Conservation (phyloP, 2,329 filamentous ascomycete species). For the Alternaria ventricosa region DNA sequence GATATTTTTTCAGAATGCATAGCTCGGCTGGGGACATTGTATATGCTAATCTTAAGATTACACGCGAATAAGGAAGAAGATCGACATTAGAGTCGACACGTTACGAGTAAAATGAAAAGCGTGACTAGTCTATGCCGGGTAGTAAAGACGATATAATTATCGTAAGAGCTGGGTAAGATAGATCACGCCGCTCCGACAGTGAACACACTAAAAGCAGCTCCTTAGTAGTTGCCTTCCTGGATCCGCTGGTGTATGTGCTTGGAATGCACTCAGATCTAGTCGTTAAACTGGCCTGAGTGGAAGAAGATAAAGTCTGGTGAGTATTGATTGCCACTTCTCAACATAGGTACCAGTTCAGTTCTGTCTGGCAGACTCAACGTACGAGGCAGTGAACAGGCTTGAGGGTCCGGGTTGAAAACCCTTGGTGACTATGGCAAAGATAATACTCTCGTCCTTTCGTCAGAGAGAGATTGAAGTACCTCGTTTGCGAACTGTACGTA, state of each 20-base stretch:
- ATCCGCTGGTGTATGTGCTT: background rate
- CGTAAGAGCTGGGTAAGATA: rapidly evolving
- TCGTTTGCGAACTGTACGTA: too few species aligned
- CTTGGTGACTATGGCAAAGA: background rate
- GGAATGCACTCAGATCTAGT: background rate
- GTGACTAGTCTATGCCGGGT: rapidly evolving
- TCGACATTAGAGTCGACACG: background rate
- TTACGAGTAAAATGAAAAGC: background rate
- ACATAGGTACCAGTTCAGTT: background rate
- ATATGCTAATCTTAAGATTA: background rate
- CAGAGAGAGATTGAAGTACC: too few species aligned
- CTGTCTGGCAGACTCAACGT: background rate
- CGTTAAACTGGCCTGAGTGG: background rate
- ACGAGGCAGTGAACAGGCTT: background rate
- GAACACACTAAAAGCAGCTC: background rate
- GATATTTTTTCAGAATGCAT: rapidly evolving
- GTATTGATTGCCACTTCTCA: background rate
- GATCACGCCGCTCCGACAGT: background rate
- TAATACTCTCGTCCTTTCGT: background rate
- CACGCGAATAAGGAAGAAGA: background rate
- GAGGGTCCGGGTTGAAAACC: background rate
- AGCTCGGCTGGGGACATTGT: background rate
- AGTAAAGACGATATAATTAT: background rate
- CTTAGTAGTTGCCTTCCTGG: rapidly evolving
- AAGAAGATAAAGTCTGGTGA: background rate